Evolutionary conservation across 2,329 filamentous ascomycete species (phyloP), one percentile per base, ranked within the genome.

Genomic region (Hypoxylon sp.): DNA sequence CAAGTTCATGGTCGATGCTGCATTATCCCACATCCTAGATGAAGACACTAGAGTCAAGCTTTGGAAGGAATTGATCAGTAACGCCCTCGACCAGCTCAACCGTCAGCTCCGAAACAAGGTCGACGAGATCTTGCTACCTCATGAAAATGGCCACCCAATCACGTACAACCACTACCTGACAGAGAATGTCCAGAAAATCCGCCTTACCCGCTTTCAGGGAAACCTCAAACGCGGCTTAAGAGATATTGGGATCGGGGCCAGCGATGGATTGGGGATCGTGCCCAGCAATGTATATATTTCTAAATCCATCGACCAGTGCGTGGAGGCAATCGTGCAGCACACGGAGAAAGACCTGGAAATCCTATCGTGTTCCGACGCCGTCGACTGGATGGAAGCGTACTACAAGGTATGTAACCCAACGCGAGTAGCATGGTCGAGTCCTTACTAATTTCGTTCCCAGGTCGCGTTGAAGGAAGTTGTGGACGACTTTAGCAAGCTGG

Each of bases 111-210:
- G 52, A 0, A 37, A 13, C 18, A 73, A 74, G 56, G 46, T 69
- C 1, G 38, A 52, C 4, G 70, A 73, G 48, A 45, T 76, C 1
- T 18, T 75, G 7, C 48, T 38, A 8, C 66, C 68, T 2, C 68
- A 74, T 43, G 26, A 58, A 3, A 53, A 62, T 1, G 55, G 64
- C 0, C 75, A 78, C 49, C 74, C 76, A 0, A 77, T 78, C 29
- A 78, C 75, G 0, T 78, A 78, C 54, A 75, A 78, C 48, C 68
- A 73, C 41, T 68, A 74, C 37, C 61, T 78, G 2, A 74, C 70
- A 0, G 70, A 75, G 6, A 73, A 59, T 1, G 62, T 78, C 1
- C 70, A 75, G 45, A 69, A 71, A 23, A 65, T 66, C 15, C 69
- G 69, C 2, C 45, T 17, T 5, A 27, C 10, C 9, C 55, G 27